Evolutionary conservation across 371 early-diverging fungal species (phyloP), one percentile per base, ranked within the genome.

Genomic region (Mortierella sp.): DNA sequence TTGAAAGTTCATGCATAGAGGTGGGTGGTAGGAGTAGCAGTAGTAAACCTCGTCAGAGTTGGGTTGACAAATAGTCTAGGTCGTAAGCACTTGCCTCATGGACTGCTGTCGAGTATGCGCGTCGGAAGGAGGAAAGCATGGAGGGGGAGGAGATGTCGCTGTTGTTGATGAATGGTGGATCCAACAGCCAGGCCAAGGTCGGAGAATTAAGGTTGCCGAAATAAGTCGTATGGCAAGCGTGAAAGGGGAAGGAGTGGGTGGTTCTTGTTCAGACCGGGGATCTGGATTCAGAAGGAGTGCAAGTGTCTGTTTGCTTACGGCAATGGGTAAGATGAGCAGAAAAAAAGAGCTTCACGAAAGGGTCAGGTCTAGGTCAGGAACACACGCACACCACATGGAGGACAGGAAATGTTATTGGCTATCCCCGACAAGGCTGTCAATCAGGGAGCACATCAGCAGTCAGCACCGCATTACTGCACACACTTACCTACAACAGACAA

Each of bases 71-170:
- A 9, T 13, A 13, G 48, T 9, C 13, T 21, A 19, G 9, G 16
- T 21, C 64, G 64, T 64, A 64, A 64, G 37, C 64, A 64, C 64
- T 64, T 64, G 64, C 64, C 64, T 64, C 64, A 21, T 64, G 37
- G 10, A 21, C 37, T 34, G 37, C 37, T 37, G 37, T 64, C 8
- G 64, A 64, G 64, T 64, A 64, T 64, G 37, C 21, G 9, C 64
- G 64, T 37, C 64, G 34, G 37, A 64, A 64, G 21, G 64, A 37
- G 16, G 64, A 64, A 37, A 64, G 64, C 64, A 64, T 64, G 59
- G 59, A 31, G 59, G 19, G 28, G 13, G 28, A 11, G 11, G 26
- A 13, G 57, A 16, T 34, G 61, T 64, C 4, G 19, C 21, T 21
- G 21, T 6, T 64, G 6, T 37, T 10, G 11, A 57, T 64, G 37